These are phyloP conservation scores for Furcasterigmium sp. DNA, from an alignment of 2,329 filamentous ascomycete species.

Conservation along the genomic window DNA sequence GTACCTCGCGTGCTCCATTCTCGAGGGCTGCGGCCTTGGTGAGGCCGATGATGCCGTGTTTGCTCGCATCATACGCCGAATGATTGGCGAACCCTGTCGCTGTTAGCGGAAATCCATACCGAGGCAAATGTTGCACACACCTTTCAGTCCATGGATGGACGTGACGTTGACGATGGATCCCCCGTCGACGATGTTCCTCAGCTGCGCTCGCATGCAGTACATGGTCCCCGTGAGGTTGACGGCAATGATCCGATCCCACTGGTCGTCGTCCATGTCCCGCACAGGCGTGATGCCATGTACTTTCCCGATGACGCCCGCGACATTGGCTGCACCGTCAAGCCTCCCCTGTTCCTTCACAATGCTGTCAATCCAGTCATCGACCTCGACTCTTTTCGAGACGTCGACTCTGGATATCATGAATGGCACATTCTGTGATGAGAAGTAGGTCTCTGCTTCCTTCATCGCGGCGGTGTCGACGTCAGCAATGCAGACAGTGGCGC, in stretches of 20 bases:
- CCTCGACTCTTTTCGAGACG: conserved; percentile 30
- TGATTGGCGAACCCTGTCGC: conserved; percentile 20
- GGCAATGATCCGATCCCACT: conserved; percentile 30
- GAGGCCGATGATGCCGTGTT: conserved; percentile 27
- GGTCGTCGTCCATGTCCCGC: conserved; percentile 36
- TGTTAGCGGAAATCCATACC: conserved; percentile 16
- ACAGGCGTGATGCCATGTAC: conserved; percentile 33
- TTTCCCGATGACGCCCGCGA: conserved; percentile 40
- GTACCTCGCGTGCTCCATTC: conserved; percentile 33
- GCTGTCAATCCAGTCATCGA: conserved; percentile 35
- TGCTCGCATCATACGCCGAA: conserved; percentile 28
- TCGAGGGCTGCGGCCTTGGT: conserved; percentile 28
- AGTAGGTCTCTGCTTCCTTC: conserved; percentile 21
- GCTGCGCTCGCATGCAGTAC: conserved; percentile 31
- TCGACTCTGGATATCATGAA: conserved; percentile 31
- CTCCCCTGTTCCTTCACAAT: conserved; percentile 34
- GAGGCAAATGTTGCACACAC: conserved; percentile 9
- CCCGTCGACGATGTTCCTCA: conserved; percentile 31
- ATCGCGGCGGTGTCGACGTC: conserved; percentile 27
- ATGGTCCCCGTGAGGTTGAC: conserved; percentile 34
- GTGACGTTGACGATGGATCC: conserved; percentile 47
- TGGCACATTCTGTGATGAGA: conserved; percentile 17
- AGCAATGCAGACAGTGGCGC: conserved; percentile 31
- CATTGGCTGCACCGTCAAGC: conserved; percentile 40
- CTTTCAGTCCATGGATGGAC: conserved; percentile 33